Conservation (phyloP, 2,329 filamentous ascomycete species). For the Epichloe bromicola region DNA sequence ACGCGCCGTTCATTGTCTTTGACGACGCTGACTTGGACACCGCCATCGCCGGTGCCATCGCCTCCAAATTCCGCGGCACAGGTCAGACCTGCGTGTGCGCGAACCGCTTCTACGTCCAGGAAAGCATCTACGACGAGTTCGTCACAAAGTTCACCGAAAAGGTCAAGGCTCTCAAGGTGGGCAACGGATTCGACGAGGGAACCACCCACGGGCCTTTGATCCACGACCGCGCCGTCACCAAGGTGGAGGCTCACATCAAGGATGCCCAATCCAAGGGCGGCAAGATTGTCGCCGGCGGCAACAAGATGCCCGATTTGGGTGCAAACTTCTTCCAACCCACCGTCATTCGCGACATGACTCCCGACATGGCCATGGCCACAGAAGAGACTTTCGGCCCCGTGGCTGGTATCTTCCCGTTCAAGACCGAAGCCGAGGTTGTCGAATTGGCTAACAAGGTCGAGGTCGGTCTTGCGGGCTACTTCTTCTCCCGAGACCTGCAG, state of each 20-base stretch:
- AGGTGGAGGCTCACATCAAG: slow-evolving; percentile 67
- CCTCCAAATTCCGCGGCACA: slow-evolving; percentile 84
- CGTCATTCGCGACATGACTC: slow-evolving; percentile 74
- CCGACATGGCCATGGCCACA: slow-evolving; percentile 67
- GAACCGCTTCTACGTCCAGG: slow-evolving; percentile 71
- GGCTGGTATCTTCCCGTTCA: slow-evolving; percentile 78
- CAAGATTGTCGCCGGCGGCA: slow-evolving; percentile 61
- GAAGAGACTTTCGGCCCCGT: slow-evolving; percentile 97
- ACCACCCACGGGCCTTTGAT: slow-evolving; percentile 75
- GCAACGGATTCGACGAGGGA: slow-evolving; percentile 56
- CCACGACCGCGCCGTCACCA: slow-evolving; percentile 66
- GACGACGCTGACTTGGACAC: slow-evolving; percentile 83
- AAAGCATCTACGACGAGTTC: slow-evolving; percentile 66
- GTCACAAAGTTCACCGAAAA: slow-evolving; percentile 54
- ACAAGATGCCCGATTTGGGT: slow-evolving; percentile 61
- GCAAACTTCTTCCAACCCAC: slow-evolving; percentile 83
- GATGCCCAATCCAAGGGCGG: slow-evolving; percentile 70
- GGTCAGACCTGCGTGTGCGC: slow-evolving; percentile 93
- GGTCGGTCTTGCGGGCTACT: slow-evolving; percentile 88
- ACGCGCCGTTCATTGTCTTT: slow-evolving; percentile 93
- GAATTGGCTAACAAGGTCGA: slow-evolving; percentile 67
- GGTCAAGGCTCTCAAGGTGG: slow-evolving; percentile 63
- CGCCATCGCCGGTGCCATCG: slow-evolving; percentile 71
- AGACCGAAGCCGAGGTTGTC: slow-evolving; percentile 80
- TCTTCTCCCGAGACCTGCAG: slow-evolving; percentile 59